Evolutionary conservation across 2,329 filamentous ascomycete genomes (phyloP).

Genomic region (Sporothrix dimorphospora): DNA sequence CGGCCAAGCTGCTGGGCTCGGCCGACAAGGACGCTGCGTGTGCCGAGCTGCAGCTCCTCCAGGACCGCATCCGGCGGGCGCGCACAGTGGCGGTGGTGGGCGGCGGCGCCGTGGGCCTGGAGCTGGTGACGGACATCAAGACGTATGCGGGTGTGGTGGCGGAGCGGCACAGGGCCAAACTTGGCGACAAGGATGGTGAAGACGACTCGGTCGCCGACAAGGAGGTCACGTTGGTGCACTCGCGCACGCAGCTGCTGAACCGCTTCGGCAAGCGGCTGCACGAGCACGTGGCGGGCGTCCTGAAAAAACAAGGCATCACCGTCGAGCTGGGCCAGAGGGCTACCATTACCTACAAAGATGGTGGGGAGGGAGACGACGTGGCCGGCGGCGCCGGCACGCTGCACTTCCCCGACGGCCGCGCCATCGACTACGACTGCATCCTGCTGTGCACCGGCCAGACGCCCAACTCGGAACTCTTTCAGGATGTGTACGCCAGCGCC

Average conservation of each 20-base stretch:
- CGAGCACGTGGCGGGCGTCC: conserved; percentile 43
- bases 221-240: conserved; percentile 60
- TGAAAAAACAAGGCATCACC: conserved; percentile 53
- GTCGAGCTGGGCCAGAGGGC: conserved; percentile 57
- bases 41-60: conserved; percentile 49
- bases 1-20: conserved; percentile 54
- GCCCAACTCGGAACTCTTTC: conserved; percentile 57
- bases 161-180: neutral
- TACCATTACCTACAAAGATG: conserved; percentile 43
- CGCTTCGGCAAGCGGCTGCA: conserved; percentile 44
- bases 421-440: conserved; percentile 47
- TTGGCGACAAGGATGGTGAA: conserved; percentile 41
- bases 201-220: conserved; percentile 50
- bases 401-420: conserved; percentile 44
- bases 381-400: conserved; percentile 47
- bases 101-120: conserved; percentile 64
- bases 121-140: conserved; percentile 64
- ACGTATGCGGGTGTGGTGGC: conserved; percentile 10
- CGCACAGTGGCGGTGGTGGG: conserved; percentile 55
- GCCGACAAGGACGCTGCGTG: conserved; percentile 49
- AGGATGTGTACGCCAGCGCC: conserved; percentile 46
- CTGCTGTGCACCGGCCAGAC: conserved; percentile 60
- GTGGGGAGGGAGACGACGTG: neutral
- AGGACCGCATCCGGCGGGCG: conserved; percentile 49
- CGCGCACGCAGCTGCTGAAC: conserved; percentile 51